phyloP scores from a whole-genome alignment of 768 basidiomycete species.

The Mycena pura region DNA sequence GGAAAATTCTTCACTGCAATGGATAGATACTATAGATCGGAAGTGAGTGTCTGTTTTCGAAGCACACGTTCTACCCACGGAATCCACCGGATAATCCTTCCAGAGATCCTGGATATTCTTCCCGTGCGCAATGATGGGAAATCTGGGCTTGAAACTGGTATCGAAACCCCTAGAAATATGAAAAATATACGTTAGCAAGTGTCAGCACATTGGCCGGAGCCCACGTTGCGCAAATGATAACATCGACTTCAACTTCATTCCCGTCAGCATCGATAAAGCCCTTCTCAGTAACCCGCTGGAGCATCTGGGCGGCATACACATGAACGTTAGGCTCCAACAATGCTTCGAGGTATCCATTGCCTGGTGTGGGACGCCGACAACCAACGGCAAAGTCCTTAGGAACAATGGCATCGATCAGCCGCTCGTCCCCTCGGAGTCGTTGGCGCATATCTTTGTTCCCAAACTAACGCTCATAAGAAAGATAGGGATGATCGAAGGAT shows the following conservation, averaged over 20 bases:
- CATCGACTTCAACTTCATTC: conserved; percentile 48
- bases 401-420: conserved; percentile 36
- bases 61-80: conserved; percentile 19
- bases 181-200: not conserved
- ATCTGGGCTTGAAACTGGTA: conserved; percentile 32
- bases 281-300: conserved; percentile 48
- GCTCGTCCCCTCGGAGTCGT: conserved; percentile 24
- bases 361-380: conserved; percentile 57
- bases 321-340: conserved; percentile 53
- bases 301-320: conserved; percentile 47
- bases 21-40: conserved; percentile 25
- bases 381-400: conserved; percentile 51
- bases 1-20: conserved; percentile 30
- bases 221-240: conserved; percentile 58
- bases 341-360: conserved; percentile 59
- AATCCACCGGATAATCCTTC: conserved; percentile 32
- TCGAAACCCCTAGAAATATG: conserved; percentile 27
- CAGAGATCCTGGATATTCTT: conserved; percentile 32
- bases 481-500: not conserved
- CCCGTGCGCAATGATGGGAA: conserved; percentile 30
- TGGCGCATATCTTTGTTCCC: conserved; percentile 35
- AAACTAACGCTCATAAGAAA: conserved; percentile 7
- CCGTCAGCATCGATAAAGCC: conserved; percentile 56
- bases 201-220: not conserved
- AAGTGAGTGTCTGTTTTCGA: not conserved